Base-by-base conservation (phyloP, 2,329 filamentous ascomycete genomes). In the Pezicula neosporulosa region DNA sequence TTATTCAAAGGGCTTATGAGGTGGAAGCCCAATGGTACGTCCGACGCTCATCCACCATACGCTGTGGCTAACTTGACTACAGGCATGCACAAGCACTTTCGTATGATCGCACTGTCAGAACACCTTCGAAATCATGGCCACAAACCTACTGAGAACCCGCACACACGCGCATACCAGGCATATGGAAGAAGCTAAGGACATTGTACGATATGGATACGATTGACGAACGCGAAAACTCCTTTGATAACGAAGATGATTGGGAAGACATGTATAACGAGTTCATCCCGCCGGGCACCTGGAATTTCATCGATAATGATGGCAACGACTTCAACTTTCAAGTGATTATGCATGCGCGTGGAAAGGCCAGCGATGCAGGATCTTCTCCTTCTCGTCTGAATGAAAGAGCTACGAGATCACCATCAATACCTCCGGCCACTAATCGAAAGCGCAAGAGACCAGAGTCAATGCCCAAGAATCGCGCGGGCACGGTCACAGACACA, bases 51-150 rank as follows among this genome's bases (percentile, higher is more conserved):
- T 21, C 45, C 38, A 53, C 51, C 33, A 57, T 19, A 24, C 16
- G 45, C 37, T 15, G 38, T 42, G 46, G 33, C 42, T 51, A 54
- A 51, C 51, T 55, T 12, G 53, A 60, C 2, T 27, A 36, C 57
- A 89, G 89, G 91, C 54, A 89, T 96, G 78, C 91, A 96, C 73
- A 95, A 93, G 68, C 90, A 96, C 69, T 96, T 96, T 66, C 86
- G 90, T 54, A 92, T 97, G 79, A 84, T 96, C 56, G 85, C 90
- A 8, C 90, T 97, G 52, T 87, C 87, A 42, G 85, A 92, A 60
- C 83, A 90, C 60, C 74, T 95, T 54, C 83, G 86, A 58, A 90
- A 88, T 60, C 88, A 92, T 68, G 90, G 90, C 63, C 87, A 89
- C 66, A 80, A 91, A 68, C 81, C 86, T 47, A 77, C 87, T 63